phyloP scores from a whole-genome alignment of 345 rosid species.

The Murraya paniculata region DNA sequence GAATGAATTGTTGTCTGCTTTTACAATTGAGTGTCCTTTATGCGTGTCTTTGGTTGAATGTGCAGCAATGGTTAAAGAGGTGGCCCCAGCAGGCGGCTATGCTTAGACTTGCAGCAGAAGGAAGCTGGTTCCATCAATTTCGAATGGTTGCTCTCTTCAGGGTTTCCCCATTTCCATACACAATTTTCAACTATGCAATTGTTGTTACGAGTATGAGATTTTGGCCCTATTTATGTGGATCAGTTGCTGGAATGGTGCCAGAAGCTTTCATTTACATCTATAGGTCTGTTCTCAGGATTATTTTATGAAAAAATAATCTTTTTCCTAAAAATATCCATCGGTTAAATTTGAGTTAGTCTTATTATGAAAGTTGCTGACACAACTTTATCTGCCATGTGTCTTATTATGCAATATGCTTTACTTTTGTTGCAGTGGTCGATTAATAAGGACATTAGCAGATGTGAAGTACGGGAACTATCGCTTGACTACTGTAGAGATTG shows the following conservation, averaged over 20 bases:
- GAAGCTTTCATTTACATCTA: conserved; percentile 96
- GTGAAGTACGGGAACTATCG: conserved; percentile 62
- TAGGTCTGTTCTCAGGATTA: conserved; percentile 44
- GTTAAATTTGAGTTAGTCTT: background rate
- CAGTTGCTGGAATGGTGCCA: conserved; percentile 92
- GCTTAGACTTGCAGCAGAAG: conserved; percentile 86
- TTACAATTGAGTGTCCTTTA: background rate
- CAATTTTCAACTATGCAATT: conserved; percentile 89
- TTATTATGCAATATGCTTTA: background rate
- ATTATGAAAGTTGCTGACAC: background rate
- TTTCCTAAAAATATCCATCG: background rate
- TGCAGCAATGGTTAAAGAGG: conserved; percentile 89
- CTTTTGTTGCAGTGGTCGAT: conserved; percentile 60
- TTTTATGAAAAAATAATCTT: background rate
- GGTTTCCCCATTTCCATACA: conserved; percentile 97
- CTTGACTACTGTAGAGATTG: conserved; percentile 60
- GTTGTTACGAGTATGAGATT: conserved; percentile 82
- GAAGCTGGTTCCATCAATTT: conserved; percentile 95
- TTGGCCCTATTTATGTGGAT: conserved; percentile 91
- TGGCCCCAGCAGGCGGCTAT: conserved; percentile 92
- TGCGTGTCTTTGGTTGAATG: conserved; percentile 7
- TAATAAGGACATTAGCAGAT: conserved; percentile 68
- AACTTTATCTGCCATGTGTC: background rate
- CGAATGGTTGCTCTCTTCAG: conserved; percentile 86
- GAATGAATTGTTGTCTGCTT: background rate